These are phyloP conservation scores for Seiridium cupressi DNA, from an alignment of 2,329 filamentous ascomycete genomes.

Conservation along the genomic window DNA sequence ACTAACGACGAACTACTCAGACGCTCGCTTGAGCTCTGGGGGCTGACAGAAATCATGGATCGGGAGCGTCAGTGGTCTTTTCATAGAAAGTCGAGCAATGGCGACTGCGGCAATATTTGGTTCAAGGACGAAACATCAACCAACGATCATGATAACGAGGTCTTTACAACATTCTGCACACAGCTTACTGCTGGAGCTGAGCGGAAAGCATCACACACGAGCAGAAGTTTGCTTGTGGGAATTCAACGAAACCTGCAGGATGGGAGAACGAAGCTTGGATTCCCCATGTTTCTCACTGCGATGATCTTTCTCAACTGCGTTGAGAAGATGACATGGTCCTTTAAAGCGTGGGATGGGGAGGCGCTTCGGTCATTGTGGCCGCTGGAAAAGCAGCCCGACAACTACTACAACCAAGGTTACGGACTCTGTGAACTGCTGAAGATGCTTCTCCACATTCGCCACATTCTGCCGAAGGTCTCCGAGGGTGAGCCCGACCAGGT, in stretches of 20 bases:
- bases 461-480: conserved; percentile 54
- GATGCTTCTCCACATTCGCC: conserved; percentile 61
- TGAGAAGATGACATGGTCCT: conserved; percentile 68
- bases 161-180: conserved; percentile 59
- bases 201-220: conserved; percentile 59
- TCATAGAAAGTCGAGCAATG: conserved; percentile 42
- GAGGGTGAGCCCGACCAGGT: conserved; percentile 44
- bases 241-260: conserved; percentile 62
- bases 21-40: conserved; percentile 63
- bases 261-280: conserved; percentile 57
- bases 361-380: conserved; percentile 60
- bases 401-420: conserved; percentile 58
- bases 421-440: conserved; percentile 57
- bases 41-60: conserved; percentile 63
- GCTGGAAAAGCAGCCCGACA: conserved; percentile 53
- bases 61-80: conserved; percentile 62
- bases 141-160: conserved; percentile 34
- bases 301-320: conserved; percentile 64
- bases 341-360: conserved; percentile 66
- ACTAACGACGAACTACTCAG: conserved; percentile 53
- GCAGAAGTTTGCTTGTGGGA: conserved; percentile 55
- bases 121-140: conserved; percentile 54
- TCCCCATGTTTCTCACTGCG: conserved; percentile 60
- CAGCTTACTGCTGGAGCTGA: conserved; percentile 65
- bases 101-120: conserved; percentile 38